These are phyloP conservation scores for Lodderomyces beijingensis DNA, from an alignment of 1,139 yeast species.

Conservation along the genomic window DNA sequence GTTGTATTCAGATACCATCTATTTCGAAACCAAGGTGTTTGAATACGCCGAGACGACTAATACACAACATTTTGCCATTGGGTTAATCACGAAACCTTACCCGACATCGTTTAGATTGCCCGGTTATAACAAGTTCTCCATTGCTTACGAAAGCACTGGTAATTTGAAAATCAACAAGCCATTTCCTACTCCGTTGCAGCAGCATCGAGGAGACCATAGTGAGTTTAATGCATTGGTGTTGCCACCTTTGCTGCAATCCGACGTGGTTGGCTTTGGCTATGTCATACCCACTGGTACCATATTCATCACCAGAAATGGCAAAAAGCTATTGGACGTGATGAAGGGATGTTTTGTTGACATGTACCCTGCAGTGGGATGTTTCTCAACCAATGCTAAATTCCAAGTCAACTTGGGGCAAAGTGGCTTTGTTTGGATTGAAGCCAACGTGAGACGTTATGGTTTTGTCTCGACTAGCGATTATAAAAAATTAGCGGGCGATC, in stretches of 20 bases:
- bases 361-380: slow-evolving; percentile 88
- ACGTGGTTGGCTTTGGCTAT: slow-evolving; percentile 90
- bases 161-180: slow-evolving; percentile 80
- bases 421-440: slow-evolving; percentile 93
- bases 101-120: slow-evolving; percentile 81
- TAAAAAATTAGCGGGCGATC: slow-evolving; percentile 37
- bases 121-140: slow-evolving; percentile 75
- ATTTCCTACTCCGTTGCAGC: slow-evolving; percentile 46
- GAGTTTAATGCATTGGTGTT: slow-evolving; percentile 60
- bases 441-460: slow-evolving; percentile 90
- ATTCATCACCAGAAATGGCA: slow-evolving; percentile 89
- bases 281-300: slow-evolving; percentile 75
- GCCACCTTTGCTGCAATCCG: slow-evolving; percentile 77
- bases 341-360: slow-evolving; percentile 75
- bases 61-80: slow-evolving; percentile 58
- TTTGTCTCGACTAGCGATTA: slow-evolving; percentile 64
- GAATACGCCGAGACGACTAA: slow-evolving; percentile 28
- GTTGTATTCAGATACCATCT: slow-evolving; percentile 54
- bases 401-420: slow-evolving; percentile 86
- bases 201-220: slow-evolving; percentile 45
- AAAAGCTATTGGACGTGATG: slow-evolving; percentile 76
- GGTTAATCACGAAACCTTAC: slow-evolving; percentile 83
- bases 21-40: slow-evolving; percentile 66
- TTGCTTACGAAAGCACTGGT: slow-evolving; percentile 87
- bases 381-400: slow-evolving; percentile 63